phyloP scores from a whole-genome alignment of 2,329 filamentous ascomycete genomes.

The Calonectria leucothoes region DNA sequence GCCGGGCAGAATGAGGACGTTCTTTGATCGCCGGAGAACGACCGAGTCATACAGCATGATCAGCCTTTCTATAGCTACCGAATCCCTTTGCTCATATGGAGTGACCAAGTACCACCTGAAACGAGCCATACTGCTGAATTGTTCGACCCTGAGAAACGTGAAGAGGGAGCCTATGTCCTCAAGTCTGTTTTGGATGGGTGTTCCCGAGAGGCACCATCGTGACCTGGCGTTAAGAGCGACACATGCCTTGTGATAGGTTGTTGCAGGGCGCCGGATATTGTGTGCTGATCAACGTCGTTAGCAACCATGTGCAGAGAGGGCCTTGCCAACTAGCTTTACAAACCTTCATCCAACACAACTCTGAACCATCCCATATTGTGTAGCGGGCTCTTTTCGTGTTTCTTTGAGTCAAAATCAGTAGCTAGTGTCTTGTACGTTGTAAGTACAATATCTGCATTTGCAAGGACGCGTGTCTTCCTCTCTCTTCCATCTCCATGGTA shows the following conservation, averaged over 20 bases:
- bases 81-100: conserved; percentile 48
- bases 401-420: conserved; percentile 42
- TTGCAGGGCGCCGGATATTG: conserved; percentile 60
- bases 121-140: conserved; percentile 35
- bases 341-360: conserved; percentile 60
- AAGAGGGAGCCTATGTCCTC: conserved; percentile 64
- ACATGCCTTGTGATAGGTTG: conserved; percentile 56
- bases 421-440: conserved; percentile 13
- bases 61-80: conserved; percentile 44
- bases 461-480: background rate
- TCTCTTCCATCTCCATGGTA: conserved; percentile 6
- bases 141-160: conserved; percentile 50
- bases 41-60: conserved; percentile 50
- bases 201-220: conserved; percentile 66
- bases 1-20: conserved; percentile 51
- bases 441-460: conserved; percentile 9
- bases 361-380: conserved; percentile 55
- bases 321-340: background rate
- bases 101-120: conserved; percentile 58
- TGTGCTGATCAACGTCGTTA: conserved; percentile 52
- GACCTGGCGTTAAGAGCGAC: conserved; percentile 53
- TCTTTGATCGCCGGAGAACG: conserved; percentile 55
- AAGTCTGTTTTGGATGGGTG: conserved; percentile 65
- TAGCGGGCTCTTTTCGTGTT: background rate
- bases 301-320: no score